phyloP scores from a whole-genome alignment of 305 asterid genomes.

The Fraxinus floribunda region DNA sequence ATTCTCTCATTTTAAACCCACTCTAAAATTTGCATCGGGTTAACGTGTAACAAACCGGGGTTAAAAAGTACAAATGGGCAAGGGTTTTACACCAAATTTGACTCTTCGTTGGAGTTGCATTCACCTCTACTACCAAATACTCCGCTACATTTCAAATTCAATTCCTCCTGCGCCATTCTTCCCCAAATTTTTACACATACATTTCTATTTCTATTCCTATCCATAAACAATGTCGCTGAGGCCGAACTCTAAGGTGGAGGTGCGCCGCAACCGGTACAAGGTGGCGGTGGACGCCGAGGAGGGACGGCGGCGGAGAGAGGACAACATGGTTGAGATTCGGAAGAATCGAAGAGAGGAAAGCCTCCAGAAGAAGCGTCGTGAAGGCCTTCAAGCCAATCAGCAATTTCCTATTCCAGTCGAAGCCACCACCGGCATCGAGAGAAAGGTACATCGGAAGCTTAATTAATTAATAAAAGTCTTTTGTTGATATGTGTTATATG shows the following conservation, averaged over 20 bases:
- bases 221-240: constrained; percentile 46
- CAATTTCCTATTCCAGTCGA: constrained; percentile 53
- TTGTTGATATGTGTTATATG: neutral
- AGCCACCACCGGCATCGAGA: constrained; percentile 42
- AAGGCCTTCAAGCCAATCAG: constrained; percentile 43
- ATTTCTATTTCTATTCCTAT: neutral
- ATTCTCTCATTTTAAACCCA: too few species aligned
- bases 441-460: constrained; percentile 43
- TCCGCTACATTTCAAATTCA: constrained; percentile 21
- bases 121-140: neutral
- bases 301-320: constrained; percentile 92
- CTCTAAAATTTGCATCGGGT: too few species aligned
- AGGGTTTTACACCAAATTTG: too few species aligned
- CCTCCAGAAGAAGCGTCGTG: constrained; percentile 92
- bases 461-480: too few species aligned
- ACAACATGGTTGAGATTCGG: constrained; percentile 91
- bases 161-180: constrained; percentile 29
- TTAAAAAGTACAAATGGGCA: too few species aligned
- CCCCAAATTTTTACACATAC: constrained; percentile 11
- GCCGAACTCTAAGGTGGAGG: constrained; percentile 66
- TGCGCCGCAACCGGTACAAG: constrained; percentile 86
- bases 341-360: constrained; percentile 84
- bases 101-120: too few species aligned
- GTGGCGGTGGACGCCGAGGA: constrained; percentile 93
- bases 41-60: too few species aligned